A percentile compares a stretch with the other conserved stretches of the same genome.
Evolutionary conservation across 441 rosid species (phyloP).

Genomic region (Erysimum pusillum): DNA sequence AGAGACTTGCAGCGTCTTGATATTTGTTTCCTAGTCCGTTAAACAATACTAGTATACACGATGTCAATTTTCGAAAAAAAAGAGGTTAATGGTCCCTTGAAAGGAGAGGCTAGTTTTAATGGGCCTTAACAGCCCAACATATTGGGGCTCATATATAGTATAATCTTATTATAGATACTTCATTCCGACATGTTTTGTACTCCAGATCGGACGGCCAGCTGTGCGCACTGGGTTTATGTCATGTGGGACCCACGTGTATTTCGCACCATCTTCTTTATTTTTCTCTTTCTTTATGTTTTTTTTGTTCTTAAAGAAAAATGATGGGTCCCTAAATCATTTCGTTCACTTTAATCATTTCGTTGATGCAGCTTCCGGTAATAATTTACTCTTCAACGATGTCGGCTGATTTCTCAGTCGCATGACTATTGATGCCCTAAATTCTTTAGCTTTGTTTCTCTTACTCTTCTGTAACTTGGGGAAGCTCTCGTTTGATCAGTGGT

Average conservation of each 20-base stretch:
- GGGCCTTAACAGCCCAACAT: slow-evolving; percentile 7
- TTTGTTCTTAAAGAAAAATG: neutral
- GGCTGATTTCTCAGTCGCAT: slow-evolving; percentile 43
- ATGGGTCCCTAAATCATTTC: neutral
- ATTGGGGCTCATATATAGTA: neutral
- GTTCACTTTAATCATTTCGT: slow-evolving; percentile 5
- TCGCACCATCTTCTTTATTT: slow-evolving; percentile 22
- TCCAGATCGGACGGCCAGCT: slow-evolving; percentile 40
- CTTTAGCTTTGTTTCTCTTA: slow-evolving; percentile 1
- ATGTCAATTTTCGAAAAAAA: no score
- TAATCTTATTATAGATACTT: neutral
- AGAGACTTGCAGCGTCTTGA: no score
- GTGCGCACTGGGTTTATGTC: slow-evolving; percentile 37
- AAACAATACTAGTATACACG: no score
- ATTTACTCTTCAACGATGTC: slow-evolving; percentile 30
- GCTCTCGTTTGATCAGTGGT: slow-evolving; percentile 18
- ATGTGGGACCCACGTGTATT: slow-evolving; percentile 35
- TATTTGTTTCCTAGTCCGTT: no score
- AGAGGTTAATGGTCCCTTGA: neutral
- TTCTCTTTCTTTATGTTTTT: neutral
- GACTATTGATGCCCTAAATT: slow-evolving; percentile 13
- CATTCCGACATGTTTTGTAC: slow-evolving; percentile 27
- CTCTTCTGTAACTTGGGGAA: slow-evolving; percentile 5
- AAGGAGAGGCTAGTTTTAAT: neutral
- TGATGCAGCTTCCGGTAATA: slow-evolving; percentile 36